Conservation (phyloP, 441 rosid genomes). For the Lepidium campestre region DNA sequence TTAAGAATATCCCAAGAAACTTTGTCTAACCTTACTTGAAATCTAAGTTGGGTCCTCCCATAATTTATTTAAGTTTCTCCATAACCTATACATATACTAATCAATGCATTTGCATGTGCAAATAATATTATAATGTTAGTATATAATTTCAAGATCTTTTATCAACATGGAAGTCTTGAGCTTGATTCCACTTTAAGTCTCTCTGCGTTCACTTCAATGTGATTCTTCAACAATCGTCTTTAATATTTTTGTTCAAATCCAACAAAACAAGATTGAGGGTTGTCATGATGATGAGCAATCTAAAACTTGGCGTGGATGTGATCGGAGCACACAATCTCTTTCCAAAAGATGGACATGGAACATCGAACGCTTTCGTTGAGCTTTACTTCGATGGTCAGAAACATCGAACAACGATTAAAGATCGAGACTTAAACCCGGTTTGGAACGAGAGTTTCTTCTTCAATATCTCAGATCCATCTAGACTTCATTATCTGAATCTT, state of each 20-base stretch:
- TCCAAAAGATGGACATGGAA: slow-evolving; percentile 91
- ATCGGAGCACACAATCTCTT: slow-evolving; percentile 84
- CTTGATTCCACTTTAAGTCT: slow-evolving; percentile 11
- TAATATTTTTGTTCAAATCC: not conserved
- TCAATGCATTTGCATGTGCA: slow-evolving; percentile 21
- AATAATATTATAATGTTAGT: not conserved
- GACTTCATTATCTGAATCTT: slow-evolving; percentile 66
- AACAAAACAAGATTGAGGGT: not conserved
- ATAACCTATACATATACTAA: slow-evolving; percentile 4
- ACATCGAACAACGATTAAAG: slow-evolving; percentile 80
- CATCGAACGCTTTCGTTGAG: slow-evolving; percentile 80
- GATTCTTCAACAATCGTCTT: not conserved
- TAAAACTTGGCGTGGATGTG: slow-evolving; percentile 85
- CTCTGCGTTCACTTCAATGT: slow-evolving; percentile 2
- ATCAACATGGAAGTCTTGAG: not conserved
- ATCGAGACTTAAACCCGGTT: slow-evolving; percentile 83
- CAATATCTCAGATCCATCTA: slow-evolving; percentile 81
- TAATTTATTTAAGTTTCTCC: slow-evolving; percentile 1
- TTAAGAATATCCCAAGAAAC: slow-evolving; percentile 26
- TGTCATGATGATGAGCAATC: slow-evolving; percentile 48
- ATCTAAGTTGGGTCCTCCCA: slow-evolving; percentile 20
- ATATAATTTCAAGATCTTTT: slow-evolving; percentile 7
- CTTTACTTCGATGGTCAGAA: slow-evolving; percentile 82
- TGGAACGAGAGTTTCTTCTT: slow-evolving; percentile 98
- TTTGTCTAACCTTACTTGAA: slow-evolving; percentile 26